A percentile compares a stretch with the other conserved stretches of the same genome.
Conservation (phyloP, 2,329 filamentous ascomycete genomes). For the Pseudogymnoascus sp. region DNA sequence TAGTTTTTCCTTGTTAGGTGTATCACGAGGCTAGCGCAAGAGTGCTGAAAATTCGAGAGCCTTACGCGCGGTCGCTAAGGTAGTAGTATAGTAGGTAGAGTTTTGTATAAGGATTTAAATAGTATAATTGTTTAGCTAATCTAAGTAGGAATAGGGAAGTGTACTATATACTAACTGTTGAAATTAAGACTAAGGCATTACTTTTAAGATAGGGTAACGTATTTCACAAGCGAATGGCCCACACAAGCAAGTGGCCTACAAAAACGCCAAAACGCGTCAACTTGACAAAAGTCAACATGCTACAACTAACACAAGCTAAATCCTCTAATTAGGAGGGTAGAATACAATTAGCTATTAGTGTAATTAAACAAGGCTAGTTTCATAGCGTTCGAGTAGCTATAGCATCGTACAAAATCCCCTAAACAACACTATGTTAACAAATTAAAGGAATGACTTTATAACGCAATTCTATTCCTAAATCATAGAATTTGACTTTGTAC, state of each 20-base stretch:
- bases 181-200: no score
- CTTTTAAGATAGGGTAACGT: no score
- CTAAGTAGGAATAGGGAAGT: no score
- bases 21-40: constrained; percentile 71
- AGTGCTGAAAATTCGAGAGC: constrained; percentile 83
- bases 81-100: no score
- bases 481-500: no score
- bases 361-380: background rate
- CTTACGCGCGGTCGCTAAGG: constrained; percentile 81
- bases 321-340: background rate
- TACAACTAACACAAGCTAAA: no score
- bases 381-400: background rate
- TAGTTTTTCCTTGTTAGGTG: constrained; percentile 68
- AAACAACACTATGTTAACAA: background rate
- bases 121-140: no score
- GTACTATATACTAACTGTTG: no score
- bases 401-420: background rate
- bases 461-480: no score
- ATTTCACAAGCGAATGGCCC: background rate
- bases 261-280: background rate
- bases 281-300: background rate
- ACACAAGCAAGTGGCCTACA: no score
- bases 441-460: no score
- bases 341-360: background rate
- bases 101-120: no score